A percentile compares a stretch with the other conserved stretches of the same genome.
phyloP scores from a whole-genome alignment of 768 basidiomycete genomes.

The Pisolithus tinctorius region DNA sequence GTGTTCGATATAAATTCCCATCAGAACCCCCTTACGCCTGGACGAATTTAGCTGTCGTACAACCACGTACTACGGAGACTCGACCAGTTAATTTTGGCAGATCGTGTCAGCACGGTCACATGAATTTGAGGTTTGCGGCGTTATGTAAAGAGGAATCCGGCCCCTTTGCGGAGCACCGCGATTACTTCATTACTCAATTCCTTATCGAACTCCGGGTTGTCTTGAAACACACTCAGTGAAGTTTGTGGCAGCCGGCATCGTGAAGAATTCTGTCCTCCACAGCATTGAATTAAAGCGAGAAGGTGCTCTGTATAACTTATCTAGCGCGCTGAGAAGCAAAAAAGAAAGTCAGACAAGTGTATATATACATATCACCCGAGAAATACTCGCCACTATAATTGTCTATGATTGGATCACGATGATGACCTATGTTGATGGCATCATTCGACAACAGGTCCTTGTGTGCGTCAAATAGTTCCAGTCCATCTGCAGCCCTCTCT shows the following conservation, averaged over 20 bases:
- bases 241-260: background rate
- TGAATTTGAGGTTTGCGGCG: background rate
- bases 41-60: background rate
- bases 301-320: background rate
- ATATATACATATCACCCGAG: background rate
- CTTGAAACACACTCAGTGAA: background rate
- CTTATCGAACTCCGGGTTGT: no score
- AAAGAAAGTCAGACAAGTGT: background rate
- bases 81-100: background rate
- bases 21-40: background rate
- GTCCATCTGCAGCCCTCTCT: constrained; percentile 1
- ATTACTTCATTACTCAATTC: no score
- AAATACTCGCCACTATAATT: constrained; percentile 10
- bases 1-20: no score
- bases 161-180: no score
- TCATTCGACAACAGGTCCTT: constrained; percentile 16
- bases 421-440: background rate
- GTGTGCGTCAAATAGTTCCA: constrained; percentile 9
- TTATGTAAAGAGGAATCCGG: background rate
- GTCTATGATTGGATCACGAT: background rate
- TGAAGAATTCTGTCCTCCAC: background rate
- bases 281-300: background rate
- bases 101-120: background rate
- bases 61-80: no score
- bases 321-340: background rate